Evolutionary conservation across 202 grass and related monocot genomes (phyloP), one percentile per base, ranked within the genome.

Genomic region (Schoenoplectus tabernaemontani): DNA sequence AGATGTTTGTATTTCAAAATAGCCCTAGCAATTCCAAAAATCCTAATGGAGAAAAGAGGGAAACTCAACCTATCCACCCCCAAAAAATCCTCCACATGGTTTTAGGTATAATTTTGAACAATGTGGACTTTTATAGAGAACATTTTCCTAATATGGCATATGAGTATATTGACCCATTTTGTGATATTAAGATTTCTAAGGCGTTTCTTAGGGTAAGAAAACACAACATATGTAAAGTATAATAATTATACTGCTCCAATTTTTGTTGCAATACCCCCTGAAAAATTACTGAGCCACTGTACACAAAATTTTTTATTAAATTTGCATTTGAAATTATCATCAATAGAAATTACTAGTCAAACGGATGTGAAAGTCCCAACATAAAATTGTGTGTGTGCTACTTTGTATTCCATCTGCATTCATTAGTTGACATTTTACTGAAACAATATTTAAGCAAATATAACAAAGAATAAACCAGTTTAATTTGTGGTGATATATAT

Each of bases 251-350:
- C 19, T 28, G 10, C 64, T 64, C 9, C 19, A 41, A 28, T 11
- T 11, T 5, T 5, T 7, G 66, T 78, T 59, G 32, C 17, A 43
- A 19, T 59, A 7, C 58, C 57, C 23, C 54, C 23, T 78, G 17
- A 38, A 33, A 62, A 39, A 7, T 43, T 69, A 44, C 16, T 5
- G 3, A 9, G 9, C 38, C 41, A 10, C 24, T 59, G 34, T 9
- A 23, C 48, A 56, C 23, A 71, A 58, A 10, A 15, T 2, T 17
- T 59, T 1, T 64, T 38, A 28, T 28, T 28, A 28, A 19, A 23
- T 30, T 76, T 78, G 39, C 7, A 53, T 53, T 50, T 73, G 23
- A 73, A 51, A 73, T 73, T 11, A 48, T 73, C 1, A 73, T 72
- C 23, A 17, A 50, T 34, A 33, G 8, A 48, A 48, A 22, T 71